Evolutionary conservation across 129 eudicot genomes (phyloP).

Genomic region (Helichrysum umbraculigerum): DNA sequence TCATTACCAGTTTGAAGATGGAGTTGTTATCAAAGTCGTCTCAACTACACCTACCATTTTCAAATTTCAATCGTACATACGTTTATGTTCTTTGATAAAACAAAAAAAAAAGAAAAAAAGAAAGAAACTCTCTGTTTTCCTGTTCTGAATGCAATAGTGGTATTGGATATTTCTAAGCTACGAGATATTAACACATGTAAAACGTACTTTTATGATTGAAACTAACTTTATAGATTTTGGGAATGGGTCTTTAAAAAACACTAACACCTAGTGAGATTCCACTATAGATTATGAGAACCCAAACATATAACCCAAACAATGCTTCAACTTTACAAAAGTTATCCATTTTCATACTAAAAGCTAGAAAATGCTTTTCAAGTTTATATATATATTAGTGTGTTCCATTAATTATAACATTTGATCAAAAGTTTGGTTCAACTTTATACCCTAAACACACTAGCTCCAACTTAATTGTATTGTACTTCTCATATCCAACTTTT

Average conservation of each 20-base stretch:
- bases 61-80: slow-evolving; percentile 2
- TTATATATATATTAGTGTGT: not conserved
- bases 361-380: too few relatives aligned
- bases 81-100: not conserved
- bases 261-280: not conserved
- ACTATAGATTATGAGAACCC: not conserved
- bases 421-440: not conserved
- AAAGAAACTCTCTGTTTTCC: too few relatives aligned
- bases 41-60: slow-evolving; percentile 22
- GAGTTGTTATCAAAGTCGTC: slow-evolving; percentile 35
- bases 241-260: not conserved
- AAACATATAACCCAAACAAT: not conserved
- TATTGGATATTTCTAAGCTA: not conserved
- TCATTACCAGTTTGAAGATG: slow-evolving; percentile 27
- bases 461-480: not conserved
- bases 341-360: not conserved
- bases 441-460: not conserved
- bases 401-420: slow-evolving; percentile 10
- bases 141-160: not conserved
- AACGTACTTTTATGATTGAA: not conserved
- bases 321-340: slow-evolving; percentile 11
- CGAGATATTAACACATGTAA: too few relatives aligned
- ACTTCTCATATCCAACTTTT: not conserved
- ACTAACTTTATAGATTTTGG: not conserved
- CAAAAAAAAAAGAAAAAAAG: not conserved